Conservation (phyloP, 768 basidiomycete genomes). For the Mycena kentingensis region DNA sequence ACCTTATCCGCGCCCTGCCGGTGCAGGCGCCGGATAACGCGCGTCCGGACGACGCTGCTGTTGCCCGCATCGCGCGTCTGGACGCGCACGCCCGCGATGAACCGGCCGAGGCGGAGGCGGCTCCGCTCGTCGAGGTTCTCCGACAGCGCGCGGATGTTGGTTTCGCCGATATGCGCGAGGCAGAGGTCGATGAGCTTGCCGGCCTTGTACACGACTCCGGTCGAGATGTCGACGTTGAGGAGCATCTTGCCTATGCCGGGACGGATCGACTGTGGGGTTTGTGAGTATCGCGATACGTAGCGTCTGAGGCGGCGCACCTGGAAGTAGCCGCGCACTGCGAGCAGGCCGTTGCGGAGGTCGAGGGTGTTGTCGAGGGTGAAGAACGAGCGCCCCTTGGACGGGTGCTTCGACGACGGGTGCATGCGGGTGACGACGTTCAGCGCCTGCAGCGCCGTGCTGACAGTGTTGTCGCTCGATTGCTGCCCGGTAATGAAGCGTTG, state of each 20-base stretch:
- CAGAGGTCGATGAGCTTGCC: conserved; percentile 63
- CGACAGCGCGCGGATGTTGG: conserved; percentile 39
- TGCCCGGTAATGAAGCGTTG: conserved; percentile 61
- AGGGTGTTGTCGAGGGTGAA: conserved; percentile 59
- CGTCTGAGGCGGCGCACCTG: too few relatives aligned
- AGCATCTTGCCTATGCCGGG: conserved; percentile 65
- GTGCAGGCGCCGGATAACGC: conserved; percentile 60
- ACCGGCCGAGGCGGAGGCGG: conserved; percentile 41
- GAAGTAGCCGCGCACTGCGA: conserved; percentile 80
- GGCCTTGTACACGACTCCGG: conserved; percentile 72
- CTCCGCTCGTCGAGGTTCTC: conserved; percentile 51
- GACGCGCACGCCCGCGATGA: conserved; percentile 39
- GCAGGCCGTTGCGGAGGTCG: conserved; percentile 60
- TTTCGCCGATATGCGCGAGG: conserved; percentile 52
- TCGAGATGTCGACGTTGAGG: conserved; percentile 78
- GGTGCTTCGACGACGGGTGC: conserved; percentile 67
- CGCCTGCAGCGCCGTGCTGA: conserved; percentile 62
- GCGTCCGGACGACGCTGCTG: conserved; percentile 30
- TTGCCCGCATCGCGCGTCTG: conserved; percentile 28
- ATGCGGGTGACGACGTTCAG: conserved; percentile 76
- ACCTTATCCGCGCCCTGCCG: conserved; percentile 47
- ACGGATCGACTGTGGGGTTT: conserved; percentile 68
- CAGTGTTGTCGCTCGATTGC: conserved; percentile 68
- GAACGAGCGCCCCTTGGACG: conserved; percentile 75
- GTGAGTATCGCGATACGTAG: too few relatives aligned